Conservation (phyloP, 2,329 filamentous ascomycete genomes). For the Ophiostoma sp. region DNA sequence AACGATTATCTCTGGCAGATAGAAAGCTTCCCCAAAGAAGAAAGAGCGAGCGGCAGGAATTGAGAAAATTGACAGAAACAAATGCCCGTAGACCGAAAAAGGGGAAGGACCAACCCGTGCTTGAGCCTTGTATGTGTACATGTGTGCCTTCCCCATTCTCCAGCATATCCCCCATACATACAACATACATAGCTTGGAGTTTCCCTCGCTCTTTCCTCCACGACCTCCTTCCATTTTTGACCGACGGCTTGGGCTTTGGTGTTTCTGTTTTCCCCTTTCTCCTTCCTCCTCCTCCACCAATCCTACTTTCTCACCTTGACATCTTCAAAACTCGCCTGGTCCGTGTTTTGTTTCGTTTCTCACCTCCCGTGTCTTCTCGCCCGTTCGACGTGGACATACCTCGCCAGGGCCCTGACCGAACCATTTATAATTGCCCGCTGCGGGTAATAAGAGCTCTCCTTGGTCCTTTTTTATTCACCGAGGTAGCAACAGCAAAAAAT, state of each 20-base stretch:
- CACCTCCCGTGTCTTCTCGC: neutral
- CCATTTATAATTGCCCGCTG: neutral
- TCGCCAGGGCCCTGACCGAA: neutral
- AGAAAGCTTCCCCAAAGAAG: neutral
- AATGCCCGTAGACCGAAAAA: neutral
- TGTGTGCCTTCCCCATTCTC: conserved; percentile 1
- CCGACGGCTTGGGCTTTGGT: neutral
- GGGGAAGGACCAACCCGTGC: conserved; percentile 12
- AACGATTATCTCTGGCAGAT: neutral
- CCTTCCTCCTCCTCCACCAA: neutral
- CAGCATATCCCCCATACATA: neutral
- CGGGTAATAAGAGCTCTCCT: neutral
- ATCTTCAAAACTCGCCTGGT: neutral
- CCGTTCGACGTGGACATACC: neutral
- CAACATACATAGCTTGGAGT: neutral
- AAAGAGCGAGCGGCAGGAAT: neutral
- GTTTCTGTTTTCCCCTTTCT: neutral
- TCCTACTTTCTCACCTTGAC: neutral
- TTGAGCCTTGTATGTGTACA: neutral
- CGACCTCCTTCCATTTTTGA: neutral
- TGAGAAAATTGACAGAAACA: neutral
- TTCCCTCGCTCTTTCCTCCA: conserved; percentile 2
- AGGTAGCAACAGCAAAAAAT: neutral
- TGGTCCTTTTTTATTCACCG: neutral
- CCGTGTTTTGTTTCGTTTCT: neutral